Evolutionary conservation across 2,329 filamentous ascomycete species (phyloP).

Genomic region (Pyrenophora teres): DNA sequence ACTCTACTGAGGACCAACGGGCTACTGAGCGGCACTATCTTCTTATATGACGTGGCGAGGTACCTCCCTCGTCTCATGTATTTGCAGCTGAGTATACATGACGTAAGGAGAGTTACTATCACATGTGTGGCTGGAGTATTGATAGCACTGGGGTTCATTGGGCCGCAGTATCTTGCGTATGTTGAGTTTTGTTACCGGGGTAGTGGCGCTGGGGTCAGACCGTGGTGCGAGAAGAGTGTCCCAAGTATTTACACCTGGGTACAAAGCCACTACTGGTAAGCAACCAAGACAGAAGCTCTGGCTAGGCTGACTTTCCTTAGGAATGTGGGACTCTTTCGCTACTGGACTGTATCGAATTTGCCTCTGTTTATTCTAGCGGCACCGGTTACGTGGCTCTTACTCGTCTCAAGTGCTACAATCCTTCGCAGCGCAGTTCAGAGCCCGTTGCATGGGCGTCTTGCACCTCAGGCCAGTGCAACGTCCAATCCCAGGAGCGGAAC

Average conservation of each 20-base stretch:
- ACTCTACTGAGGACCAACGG: constrained; percentile 84
- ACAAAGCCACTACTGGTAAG: constrained; percentile 87
- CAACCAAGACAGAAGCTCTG: constrained; percentile 6
- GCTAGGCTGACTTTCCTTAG: constrained; percentile 54
- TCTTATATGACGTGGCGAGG: constrained; percentile 57
- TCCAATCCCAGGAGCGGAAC: constrained; percentile 7
- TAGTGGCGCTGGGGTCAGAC: constrained; percentile 45
- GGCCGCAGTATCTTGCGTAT: constrained; percentile 79
- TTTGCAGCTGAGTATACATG: constrained; percentile 42
- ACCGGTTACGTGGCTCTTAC: constrained; percentile 73
- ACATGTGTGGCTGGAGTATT: constrained; percentile 69
- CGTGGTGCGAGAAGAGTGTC: constrained; percentile 75
- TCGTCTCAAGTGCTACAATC: constrained; percentile 57
- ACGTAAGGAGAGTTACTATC: constrained; percentile 60
- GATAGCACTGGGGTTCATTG: constrained; percentile 68
- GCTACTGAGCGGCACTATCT: constrained; percentile 76
- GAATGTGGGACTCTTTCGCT: constrained; percentile 84
- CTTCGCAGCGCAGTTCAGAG: constrained; percentile 53
- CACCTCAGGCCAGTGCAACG: constrained; percentile 19
- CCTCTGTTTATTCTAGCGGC: constrained; percentile 84
- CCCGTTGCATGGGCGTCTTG: constrained; percentile 28
- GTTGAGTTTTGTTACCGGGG: constrained; percentile 58
- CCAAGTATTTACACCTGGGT: constrained; percentile 94
- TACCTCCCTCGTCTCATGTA: constrained; percentile 48
- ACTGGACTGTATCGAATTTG: constrained; percentile 86